Conservation (phyloP, 306 rosid species). For the Glycine tomentella region DNA sequence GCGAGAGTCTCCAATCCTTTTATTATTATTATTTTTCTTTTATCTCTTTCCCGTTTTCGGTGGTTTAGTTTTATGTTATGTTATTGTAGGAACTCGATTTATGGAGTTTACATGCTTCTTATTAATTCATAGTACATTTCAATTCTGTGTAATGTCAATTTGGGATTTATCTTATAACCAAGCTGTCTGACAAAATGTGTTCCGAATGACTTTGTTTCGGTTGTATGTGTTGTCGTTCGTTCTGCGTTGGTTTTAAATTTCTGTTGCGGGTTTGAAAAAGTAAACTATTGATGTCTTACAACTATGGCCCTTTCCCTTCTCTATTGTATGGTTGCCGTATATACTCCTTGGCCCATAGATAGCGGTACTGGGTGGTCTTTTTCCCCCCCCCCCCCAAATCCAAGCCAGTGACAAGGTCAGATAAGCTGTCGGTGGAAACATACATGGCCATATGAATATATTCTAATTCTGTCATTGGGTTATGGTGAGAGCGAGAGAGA, state of each 20-base stretch:
- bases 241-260: not conserved
- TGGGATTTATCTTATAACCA: not conserved
- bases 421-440: slow-evolving; percentile 1
- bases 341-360: not conserved
- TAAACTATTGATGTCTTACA: not conserved
- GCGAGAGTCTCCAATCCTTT: too few species aligned
- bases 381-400: not conserved
- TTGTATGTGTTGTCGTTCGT: not conserved
- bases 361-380: not conserved
- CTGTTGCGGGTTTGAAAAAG: not conserved
- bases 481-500: not conserved
- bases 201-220: slow-evolving; percentile 1
- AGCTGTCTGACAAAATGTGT: not conserved
- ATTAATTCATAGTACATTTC: slow-evolving; percentile 44
- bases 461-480: not conserved
- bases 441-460: slow-evolving; percentile 7
- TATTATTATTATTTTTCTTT: too few species aligned
- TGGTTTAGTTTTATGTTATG: slow-evolving; percentile 37
- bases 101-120: slow-evolving; percentile 35
- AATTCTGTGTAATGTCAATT: slow-evolving; percentile 18
- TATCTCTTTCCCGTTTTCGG: not conserved
- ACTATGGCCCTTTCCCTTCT: not conserved
- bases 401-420: not conserved
- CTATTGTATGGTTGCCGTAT: slow-evolving; percentile 10
- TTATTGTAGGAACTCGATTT: slow-evolving; percentile 45